Base-by-base conservation (phyloP, 768 basidiomycete genomes). In the Suillus sp. region DNA sequence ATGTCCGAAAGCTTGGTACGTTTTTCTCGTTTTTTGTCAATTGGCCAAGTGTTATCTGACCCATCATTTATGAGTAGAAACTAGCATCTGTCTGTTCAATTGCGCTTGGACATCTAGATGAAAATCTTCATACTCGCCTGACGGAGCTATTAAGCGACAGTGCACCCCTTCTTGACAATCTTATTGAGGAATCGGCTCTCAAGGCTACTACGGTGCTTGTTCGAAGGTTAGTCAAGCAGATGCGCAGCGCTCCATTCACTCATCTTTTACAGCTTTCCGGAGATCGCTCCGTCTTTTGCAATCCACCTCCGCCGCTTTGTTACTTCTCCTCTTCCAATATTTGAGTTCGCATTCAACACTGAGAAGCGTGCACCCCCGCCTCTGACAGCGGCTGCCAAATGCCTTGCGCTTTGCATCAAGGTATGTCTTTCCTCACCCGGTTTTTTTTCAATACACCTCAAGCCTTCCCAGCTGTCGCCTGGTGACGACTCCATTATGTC, bases 401-500 rank as follows among this genome's bases (percentile, higher is more conserved):
- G 94, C 68, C 83, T 98, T 35, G 92, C 93, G 2, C 79, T 94
- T 51, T 97, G 95, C 74, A 90, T 99, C 64, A 87, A 89, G 77
- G 93, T 93, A 67, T 32, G 79, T 74, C 18, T 40, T 2, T 51
- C 10, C 3, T 59, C 32, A 16, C 35, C 35, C 53, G 7, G 40
- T n/a, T n/a, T 13, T 27, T n/a, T 63, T 13, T 38, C 47, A 57
- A 22, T 10, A 63, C 18, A 18, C 45, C 34, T 67, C 55, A 66
- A 62, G 27, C 57, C 65, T 11, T 42, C 48, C 43, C 64, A 95
- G 93, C 80, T 93, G 43, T 88, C 92, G 18, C 90, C 92, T 18
- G 92, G 92, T 48, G 92, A 95, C 67, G 95, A 95, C 71, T 83
- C 95, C 42, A 84, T 92, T 72, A 89, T 95, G 85, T 98, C 96